These are phyloP conservation scores for Plasmodium gaboni DNA, from an alignment of 169 alveolate species.

Conservation along the genomic window DNA sequence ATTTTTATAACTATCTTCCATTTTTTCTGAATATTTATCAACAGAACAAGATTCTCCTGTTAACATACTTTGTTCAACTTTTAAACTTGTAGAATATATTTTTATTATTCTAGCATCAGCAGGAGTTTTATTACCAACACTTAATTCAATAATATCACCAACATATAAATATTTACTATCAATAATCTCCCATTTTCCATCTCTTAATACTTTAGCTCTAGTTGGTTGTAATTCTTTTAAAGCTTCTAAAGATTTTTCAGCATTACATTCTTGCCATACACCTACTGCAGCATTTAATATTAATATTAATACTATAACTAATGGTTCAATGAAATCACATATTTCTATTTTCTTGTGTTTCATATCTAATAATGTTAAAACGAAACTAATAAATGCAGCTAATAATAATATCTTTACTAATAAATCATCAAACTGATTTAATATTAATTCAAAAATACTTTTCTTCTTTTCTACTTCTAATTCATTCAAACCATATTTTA, in stretches of 20 bases:
- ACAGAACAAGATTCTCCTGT: slow-evolving; percentile 98
- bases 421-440: slow-evolving; percentile 96
- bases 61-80: slow-evolving; percentile 95
- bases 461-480: slow-evolving; percentile 92
- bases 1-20: slow-evolving; percentile 77
- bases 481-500: slow-evolving; percentile 91
- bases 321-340: slow-evolving; percentile 97
- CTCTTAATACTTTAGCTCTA: slow-evolving; percentile 93
- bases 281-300: slow-evolving; percentile 97
- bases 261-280: slow-evolving; percentile 98
- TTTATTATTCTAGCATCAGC: slow-evolving; percentile 97
- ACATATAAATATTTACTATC: slow-evolving; percentile 95
- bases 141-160: slow-evolving; percentile 97
- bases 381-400: slow-evolving; percentile 97
- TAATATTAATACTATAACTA: slow-evolving; percentile 95
- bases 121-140: slow-evolving; percentile 98
- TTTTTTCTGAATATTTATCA: slow-evolving; percentile 84
- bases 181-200: slow-evolving; percentile 93
- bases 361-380: slow-evolving; percentile 93
- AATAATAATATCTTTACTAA: slow-evolving; percentile 95
- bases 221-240: slow-evolving; percentile 95
- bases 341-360: slow-evolving; percentile 92
- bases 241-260: slow-evolving; percentile 98
- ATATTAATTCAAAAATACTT: slow-evolving; percentile 91
- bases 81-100: slow-evolving; percentile 93